A percentile compares a stretch with the other conserved stretches of the same genome.
phyloP scores from a whole-genome alignment of 2,329 filamentous ascomycete species.

The Eutypa lata region DNA sequence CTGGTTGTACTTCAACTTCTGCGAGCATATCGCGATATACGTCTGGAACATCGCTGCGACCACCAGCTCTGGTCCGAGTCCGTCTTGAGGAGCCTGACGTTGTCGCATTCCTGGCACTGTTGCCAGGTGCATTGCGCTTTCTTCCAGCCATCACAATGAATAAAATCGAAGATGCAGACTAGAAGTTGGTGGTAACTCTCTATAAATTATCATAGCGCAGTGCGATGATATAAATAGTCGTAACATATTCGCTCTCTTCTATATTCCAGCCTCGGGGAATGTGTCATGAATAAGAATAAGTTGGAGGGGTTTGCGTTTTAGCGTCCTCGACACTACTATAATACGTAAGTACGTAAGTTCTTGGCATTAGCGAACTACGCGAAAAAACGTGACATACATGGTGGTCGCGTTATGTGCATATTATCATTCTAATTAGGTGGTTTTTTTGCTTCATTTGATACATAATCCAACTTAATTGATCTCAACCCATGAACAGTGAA shows the following conservation, averaged over 20 bases:
- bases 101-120: constrained; percentile 14
- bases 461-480: too few species aligned
- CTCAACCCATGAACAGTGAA: too few species aligned
- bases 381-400: neutral
- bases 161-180: neutral
- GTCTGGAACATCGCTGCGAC: constrained; percentile 26
- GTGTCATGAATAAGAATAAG: too few species aligned
- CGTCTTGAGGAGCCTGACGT: constrained; percentile 15
- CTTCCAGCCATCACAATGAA: constrained; percentile 23
- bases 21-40: constrained; percentile 49
- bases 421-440: neutral
- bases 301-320: too few species aligned
- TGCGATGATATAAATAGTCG: neutral
- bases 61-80: constrained; percentile 22
- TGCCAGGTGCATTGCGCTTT: constrained; percentile 22
- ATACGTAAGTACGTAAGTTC: neutral
- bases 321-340: too few species aligned
- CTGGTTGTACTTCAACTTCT: constrained; percentile 41
- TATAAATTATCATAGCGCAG: neutral
- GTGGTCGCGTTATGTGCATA: neutral
- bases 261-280: too few species aligned
- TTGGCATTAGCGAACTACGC: neutral
- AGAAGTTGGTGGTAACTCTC: neutral
- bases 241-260: too few species aligned
- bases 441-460: too few species aligned